A percentile compares a stretch with the other conserved stretches of the same genome.
These are phyloP conservation scores for Apophysomyces trapeziformis DNA, from an alignment of 371 early-diverging fungal species.

Conservation along the genomic window DNA sequence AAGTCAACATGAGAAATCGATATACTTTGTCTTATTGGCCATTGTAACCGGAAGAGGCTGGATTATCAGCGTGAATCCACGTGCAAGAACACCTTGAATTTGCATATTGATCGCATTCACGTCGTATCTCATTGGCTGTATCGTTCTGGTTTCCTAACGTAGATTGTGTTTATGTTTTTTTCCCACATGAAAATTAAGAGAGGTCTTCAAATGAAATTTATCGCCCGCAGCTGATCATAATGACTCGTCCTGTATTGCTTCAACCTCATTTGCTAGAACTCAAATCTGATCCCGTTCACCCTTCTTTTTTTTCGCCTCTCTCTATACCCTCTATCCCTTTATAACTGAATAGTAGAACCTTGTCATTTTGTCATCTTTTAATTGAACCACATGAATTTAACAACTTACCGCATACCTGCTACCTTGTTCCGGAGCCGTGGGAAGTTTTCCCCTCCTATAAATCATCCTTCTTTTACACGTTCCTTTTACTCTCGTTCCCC, in stretches of 20 bases:
- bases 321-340: not conserved
- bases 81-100: not conserved
- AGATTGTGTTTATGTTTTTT: too few species aligned
- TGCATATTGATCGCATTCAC: not conserved
- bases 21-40: not conserved
- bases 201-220: constrained; percentile 6
- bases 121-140: too few species aligned
- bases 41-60: too few species aligned
- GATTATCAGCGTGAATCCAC: constrained; percentile 7
- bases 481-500: not conserved
- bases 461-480: constrained; percentile 8
- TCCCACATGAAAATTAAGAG: not conserved
- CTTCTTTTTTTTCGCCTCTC: not conserved
- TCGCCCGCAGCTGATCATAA: constrained; percentile 6
- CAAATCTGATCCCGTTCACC: too few species aligned
- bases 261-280: constrained; percentile 4
- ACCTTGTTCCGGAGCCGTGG: constrained; percentile 13
- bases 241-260: constrained; percentile 8
- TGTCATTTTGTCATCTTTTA: not conserved
- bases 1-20: not conserved
- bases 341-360: not conserved
- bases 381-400: constrained; percentile 3
- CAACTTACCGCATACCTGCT: not conserved
- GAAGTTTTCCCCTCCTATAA: constrained; percentile 25
- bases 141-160: too few species aligned